A percentile compares a stretch with the other conserved stretches of the same genome.
These are phyloP conservation scores for Capsicum rhomboideum DNA, from an alignment of 257 asterid genomes.

Conservation along the genomic window DNA sequence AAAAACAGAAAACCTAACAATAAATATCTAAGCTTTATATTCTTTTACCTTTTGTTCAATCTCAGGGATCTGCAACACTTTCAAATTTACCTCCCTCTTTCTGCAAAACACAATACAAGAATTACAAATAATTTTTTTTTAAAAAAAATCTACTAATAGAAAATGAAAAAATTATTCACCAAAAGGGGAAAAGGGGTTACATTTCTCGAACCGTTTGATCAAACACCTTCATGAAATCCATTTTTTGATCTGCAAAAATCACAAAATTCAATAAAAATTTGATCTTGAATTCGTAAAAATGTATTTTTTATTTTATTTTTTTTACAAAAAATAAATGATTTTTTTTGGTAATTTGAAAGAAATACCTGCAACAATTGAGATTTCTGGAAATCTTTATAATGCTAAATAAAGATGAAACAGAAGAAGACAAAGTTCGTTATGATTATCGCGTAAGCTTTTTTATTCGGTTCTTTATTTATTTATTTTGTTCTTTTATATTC, in stretches of 20 bases:
- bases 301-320: too few relatives aligned
- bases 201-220: constrained; percentile 98
- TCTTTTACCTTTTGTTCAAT: constrained; percentile 77
- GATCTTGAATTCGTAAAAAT: background rate
- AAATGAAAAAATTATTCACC: background rate
- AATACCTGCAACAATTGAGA: background rate
- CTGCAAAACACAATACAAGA: constrained; percentile 29
- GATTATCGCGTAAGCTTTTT: background rate
- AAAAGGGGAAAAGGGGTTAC: constrained; percentile 24
- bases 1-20: background rate
- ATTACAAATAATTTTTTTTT: too few relatives aligned
- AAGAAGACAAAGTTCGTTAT: background rate
- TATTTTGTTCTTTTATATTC: background rate
- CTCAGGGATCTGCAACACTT: constrained; percentile 95
- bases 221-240: constrained; percentile 92
- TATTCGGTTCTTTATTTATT: background rate
- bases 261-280: background rate
- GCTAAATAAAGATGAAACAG: background rate
- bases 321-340: too few relatives aligned
- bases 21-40: background rate
- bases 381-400: background rate
- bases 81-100: constrained; percentile 95
- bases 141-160: background rate
- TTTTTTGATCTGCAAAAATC: constrained; percentile 46
- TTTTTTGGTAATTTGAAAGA: too few relatives aligned